phyloP scores from a whole-genome alignment of 371 early-diverging fungal species.

The Rhizopus arrhizus region DNA sequence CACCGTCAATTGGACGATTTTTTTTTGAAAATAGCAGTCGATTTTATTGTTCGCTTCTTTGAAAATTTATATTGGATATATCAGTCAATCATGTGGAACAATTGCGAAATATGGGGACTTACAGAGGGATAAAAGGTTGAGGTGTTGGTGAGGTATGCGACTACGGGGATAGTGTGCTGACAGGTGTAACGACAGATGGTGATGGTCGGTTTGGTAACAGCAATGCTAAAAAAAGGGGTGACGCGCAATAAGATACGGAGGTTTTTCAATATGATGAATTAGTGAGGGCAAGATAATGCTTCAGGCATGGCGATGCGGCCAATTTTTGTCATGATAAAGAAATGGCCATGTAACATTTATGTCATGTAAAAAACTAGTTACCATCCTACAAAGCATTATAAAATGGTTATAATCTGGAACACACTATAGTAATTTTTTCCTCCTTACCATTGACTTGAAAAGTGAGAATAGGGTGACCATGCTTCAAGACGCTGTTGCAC shows the following conservation, averaged over 20 bases:
- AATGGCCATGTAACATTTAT: constrained; percentile 26
- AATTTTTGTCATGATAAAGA: constrained; percentile 28
- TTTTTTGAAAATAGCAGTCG: too few species aligned
- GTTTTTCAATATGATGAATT: constrained; percentile 12
- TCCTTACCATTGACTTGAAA: constrained; percentile 25
- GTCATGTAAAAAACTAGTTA: constrained; percentile 26
- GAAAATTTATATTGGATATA: constrained; percentile 27
- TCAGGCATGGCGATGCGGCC: constrained; percentile 5
- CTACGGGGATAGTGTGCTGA: too few species aligned
- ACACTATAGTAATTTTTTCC: constrained; percentile 14
- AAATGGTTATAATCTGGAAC: constrained; percentile 15
- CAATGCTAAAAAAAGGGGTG: constrained; percentile 6
- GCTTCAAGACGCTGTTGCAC: constrained; percentile 7
- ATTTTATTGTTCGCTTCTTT: too few species aligned
- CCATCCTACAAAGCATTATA: constrained; percentile 7
- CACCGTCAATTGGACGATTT: too few species aligned
- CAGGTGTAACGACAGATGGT: too few species aligned
- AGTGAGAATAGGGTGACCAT: constrained; percentile 15
- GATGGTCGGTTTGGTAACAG: constrained; percentile 6
- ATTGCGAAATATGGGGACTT: constrained; percentile 31
- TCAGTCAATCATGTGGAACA: constrained; percentile 32
- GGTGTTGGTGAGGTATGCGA: constrained; percentile 1
- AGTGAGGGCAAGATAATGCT: constrained; percentile 19
- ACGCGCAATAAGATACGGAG: constrained; percentile 12
- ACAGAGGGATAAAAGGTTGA: constrained; percentile 29